Percentiles rank a stretch among this genome's conserved stretches.
These are phyloP conservation scores for Alternaria incomplexa DNA, from an alignment of 2,329 filamentous ascomycete species.

Conservation along the genomic window DNA sequence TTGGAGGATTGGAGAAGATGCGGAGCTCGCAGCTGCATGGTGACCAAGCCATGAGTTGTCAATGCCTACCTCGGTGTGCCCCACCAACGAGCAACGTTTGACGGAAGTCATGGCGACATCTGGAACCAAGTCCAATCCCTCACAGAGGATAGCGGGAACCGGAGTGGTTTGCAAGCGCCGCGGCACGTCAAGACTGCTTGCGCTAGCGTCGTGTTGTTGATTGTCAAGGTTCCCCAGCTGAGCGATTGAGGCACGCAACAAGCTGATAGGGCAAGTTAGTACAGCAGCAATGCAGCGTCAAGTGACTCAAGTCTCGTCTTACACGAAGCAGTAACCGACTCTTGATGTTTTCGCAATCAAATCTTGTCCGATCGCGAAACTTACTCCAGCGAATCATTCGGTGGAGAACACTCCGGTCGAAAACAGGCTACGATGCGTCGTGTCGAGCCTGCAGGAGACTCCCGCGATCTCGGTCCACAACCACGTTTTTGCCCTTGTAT, in stretches of 20 bases:
- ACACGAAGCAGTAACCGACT: neutral
- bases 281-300: neutral
- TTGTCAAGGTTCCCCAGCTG: neutral
- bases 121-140: neutral
- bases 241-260: neutral
- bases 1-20: neutral
- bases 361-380: neutral
- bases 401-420: neutral
- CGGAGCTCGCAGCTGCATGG: neutral
- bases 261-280: neutral
- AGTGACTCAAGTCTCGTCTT: neutral
- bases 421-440: neutral
- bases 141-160: neutral
- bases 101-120: neutral
- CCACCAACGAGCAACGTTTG: neutral
- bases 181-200: neutral
- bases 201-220: neutral
- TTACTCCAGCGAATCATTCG: neutral
- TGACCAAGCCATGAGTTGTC: neutral
- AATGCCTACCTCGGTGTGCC: neutral
- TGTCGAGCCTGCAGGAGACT: neutral
- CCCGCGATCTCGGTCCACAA: slow-evolving; percentile 4
- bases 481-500: slow-evolving; percentile 1
- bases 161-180: neutral
- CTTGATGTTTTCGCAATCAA: neutral